Conservation (phyloP, 2,329 filamentous ascomycete species). For the Xylariaceae sp. region DNA sequence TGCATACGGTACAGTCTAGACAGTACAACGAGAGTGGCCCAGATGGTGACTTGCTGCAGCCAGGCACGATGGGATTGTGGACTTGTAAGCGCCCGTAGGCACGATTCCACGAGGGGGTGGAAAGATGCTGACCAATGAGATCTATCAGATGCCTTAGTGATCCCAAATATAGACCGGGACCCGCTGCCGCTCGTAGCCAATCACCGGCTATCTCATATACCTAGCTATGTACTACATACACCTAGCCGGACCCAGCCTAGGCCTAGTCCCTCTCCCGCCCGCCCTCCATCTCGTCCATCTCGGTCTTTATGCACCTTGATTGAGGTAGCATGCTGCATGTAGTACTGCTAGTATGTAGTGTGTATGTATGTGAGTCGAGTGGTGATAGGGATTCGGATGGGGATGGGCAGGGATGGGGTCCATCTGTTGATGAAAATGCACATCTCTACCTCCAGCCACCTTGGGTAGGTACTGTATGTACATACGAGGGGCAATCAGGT, state of each 20-base stretch:
- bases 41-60: too few species aligned
- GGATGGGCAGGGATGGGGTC: too few species aligned
- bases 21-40: too few species aligned
- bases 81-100: conserved; percentile 17
- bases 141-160: not conserved
- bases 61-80: too few species aligned
- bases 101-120: conserved; percentile 9
- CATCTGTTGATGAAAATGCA: too few species aligned
- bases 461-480: too few species aligned
- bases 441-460: too few species aligned
- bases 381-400: too few species aligned
- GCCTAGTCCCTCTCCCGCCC: not conserved
- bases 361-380: too few species aligned
- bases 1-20: too few species aligned
- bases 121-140: conserved; percentile 10
- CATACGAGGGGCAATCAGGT: too few species aligned
- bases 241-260: not conserved
- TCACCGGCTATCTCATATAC: not conserved
- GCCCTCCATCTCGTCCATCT: not conserved
- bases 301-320: not conserved
- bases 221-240: not conserved
- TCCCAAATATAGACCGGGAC: conserved; percentile 15
- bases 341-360: too few species aligned
- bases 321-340: not conserved
- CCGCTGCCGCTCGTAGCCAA: conserved; percentile 4